These are phyloP conservation scores for Capsella rubella DNA, from an alignment of 441 rosid genomes.

Conservation along the genomic window DNA sequence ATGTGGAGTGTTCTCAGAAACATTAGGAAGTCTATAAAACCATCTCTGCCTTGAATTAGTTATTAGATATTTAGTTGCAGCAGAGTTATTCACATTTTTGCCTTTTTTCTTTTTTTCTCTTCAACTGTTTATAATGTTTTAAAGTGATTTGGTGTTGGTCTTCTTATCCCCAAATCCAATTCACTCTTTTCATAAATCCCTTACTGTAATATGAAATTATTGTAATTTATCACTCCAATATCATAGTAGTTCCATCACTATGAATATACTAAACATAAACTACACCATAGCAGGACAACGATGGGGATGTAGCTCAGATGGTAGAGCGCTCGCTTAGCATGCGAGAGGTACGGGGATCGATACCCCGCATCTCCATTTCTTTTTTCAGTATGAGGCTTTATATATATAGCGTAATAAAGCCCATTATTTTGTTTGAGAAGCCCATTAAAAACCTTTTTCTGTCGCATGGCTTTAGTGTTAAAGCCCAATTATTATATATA, in stretches of 20 bases:
- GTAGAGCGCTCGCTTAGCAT: conserved; percentile 95
- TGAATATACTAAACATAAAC: too few species aligned
- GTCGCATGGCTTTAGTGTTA: too few species aligned
- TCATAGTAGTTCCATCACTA: background rate
- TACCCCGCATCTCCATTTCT: conserved; percentile 66
- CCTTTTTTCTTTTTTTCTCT: background rate
- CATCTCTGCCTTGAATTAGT: conserved; percentile 45
- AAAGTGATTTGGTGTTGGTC: conserved; percentile 14
- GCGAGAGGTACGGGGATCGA: conserved; percentile 93
- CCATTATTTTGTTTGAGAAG: too few species aligned
- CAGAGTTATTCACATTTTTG: background rate
- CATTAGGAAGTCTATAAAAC: conserved; percentile 58
- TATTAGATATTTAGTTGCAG: background rate
- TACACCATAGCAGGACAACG: too few species aligned
- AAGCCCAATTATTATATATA: too few species aligned
- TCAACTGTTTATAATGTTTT: conserved; percentile 22
- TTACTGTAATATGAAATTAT: background rate
- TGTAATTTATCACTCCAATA: background rate
- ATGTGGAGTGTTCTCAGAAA: conserved; percentile 84
- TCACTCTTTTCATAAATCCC: background rate
- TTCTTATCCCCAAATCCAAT: background rate
- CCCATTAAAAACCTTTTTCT: too few species aligned
- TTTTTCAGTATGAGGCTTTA: too few species aligned
- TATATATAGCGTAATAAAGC: too few species aligned
- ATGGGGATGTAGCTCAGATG: too few species aligned